Evolutionary conservation across 1,139 yeast species (phyloP).

Genomic region (Hyphopichia wangnamkhiaoensis): DNA sequence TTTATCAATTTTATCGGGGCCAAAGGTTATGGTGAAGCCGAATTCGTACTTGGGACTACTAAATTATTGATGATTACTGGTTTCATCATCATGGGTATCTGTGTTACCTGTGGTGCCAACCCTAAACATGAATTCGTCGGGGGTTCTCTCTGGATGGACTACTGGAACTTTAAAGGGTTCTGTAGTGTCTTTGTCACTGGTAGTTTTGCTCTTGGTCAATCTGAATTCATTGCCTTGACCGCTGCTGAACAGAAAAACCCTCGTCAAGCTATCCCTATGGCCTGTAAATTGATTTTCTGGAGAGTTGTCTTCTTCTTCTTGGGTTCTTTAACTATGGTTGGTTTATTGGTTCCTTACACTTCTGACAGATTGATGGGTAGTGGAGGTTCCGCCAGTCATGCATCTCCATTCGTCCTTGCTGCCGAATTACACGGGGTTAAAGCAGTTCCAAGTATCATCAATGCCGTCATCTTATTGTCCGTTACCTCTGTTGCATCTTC

Average conservation of each 20-base stretch:
- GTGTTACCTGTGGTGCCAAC: constrained; percentile 43
- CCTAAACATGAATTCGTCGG: constrained; percentile 41
- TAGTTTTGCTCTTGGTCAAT: constrained; percentile 40
- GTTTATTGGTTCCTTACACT: constrained; percentile 43
- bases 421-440: constrained; percentile 41
- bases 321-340: constrained; percentile 43
- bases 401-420: constrained; percentile 49
- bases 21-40: constrained; percentile 47
- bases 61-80: constrained; percentile 42
- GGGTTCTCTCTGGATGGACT: constrained; percentile 46
- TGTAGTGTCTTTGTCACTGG: constrained; percentile 42
- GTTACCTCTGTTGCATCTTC: constrained; percentile 49
- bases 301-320: constrained; percentile 40
- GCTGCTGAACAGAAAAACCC: constrained; percentile 47
- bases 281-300: constrained; percentile 44
- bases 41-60: constrained; percentile 37
- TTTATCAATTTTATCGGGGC: constrained; percentile 41
- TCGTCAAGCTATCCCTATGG: constrained; percentile 39
- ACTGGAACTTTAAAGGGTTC: constrained; percentile 41
- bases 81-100: constrained; percentile 41
- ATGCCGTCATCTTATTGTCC: constrained; percentile 44
- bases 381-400: constrained; percentile 34
- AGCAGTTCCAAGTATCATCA: constrained; percentile 43
- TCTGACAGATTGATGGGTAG: constrained; percentile 43
- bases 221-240: constrained; percentile 43